Percentiles rank a stretch among this genome's conserved stretches.
Conservation (phyloP, 2,329 filamentous ascomycete genomes). For the Ophiostoma tasmaniense region DNA sequence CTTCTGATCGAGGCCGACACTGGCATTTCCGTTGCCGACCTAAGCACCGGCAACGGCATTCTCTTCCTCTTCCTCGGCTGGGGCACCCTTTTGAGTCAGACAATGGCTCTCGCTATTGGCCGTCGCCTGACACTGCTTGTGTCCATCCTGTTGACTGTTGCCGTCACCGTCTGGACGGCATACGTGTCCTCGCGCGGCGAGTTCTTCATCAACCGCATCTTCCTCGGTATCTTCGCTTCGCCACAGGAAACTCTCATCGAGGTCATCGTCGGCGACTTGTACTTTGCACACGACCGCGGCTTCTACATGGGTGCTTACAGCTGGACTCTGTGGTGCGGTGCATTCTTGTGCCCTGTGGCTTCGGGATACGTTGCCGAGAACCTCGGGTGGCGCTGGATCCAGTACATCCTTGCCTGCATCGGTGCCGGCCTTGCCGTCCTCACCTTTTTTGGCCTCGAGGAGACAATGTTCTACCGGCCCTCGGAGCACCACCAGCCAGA, state of each 20-base stretch:
- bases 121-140: neutral
- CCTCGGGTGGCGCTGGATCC: neutral
- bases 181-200: neutral
- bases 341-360: neutral
- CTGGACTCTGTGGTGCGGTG: conserved; percentile 1
- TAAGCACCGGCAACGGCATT: conserved; percentile 1
- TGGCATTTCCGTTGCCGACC: neutral
- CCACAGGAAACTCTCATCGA: conserved; percentile 1
- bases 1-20: neutral
- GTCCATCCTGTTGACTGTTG: neutral
- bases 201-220: conserved; percentile 1
- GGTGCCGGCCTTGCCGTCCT: neutral
- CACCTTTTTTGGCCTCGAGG: conserved; percentile 1
- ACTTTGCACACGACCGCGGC: conserved; percentile 3
- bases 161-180: neutral
- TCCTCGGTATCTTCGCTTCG: neutral
- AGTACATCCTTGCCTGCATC: conserved; percentile 3
- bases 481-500: neutral
- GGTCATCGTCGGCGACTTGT: neutral
- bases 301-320: conserved; percentile 4
- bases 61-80: neutral
- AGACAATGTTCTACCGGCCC: neutral
- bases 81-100: neutral
- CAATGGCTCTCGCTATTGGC: neutral
- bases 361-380: neutral